Conservation (phyloP, 2,329 filamentous ascomycete species). For the Fusarium sp. region DNA sequence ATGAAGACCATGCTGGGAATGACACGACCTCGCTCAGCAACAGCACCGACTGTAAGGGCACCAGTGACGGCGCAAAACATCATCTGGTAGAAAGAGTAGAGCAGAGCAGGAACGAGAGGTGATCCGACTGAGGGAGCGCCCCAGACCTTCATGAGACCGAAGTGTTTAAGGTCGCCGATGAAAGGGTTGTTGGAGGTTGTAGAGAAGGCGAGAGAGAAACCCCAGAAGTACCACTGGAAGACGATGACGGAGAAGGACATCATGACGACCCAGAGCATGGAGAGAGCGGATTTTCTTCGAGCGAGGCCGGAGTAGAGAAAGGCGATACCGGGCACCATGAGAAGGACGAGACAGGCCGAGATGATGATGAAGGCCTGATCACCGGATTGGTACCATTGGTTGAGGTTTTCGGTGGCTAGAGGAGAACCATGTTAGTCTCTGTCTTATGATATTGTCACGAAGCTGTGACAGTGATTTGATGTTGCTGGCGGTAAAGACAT, state of each 20-base stretch:
- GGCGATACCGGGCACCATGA: constrained; percentile 97
- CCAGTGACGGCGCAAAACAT: constrained; percentile 96
- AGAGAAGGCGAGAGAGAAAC: constrained; percentile 94
- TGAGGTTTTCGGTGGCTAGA: constrained; percentile 84
- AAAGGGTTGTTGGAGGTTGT: constrained; percentile 84
- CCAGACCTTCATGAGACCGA: constrained; percentile 87
- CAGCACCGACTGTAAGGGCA: constrained; percentile 90
- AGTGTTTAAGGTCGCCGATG: constrained; percentile 91
- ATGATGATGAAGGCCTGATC: constrained; percentile 96
- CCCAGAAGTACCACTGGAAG: constrained; percentile 99
- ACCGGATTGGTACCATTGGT: constrained; percentile 93
- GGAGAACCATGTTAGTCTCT: constrained; percentile 11
- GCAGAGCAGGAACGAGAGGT: constrained; percentile 86
- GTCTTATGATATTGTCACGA: neutral
- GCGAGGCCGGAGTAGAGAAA: constrained; percentile 98
- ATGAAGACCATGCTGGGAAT: constrained; percentile 94
- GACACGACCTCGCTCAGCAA: constrained; percentile 93
- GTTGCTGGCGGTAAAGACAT: constrained; percentile 53
- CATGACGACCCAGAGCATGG: constrained; percentile 98
- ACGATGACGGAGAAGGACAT: constrained; percentile 90
- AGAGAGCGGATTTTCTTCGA: constrained; percentile 96
- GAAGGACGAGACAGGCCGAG: constrained; percentile 88
- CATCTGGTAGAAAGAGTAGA: constrained; percentile 98
- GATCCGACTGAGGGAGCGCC: constrained; percentile 89
- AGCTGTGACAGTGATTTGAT: constrained; percentile 1